Evolutionary conservation across 202 grass and related monocot species (phyloP), one percentile per base, ranked within the genome.

Genomic region (Setaria italica): DNA sequence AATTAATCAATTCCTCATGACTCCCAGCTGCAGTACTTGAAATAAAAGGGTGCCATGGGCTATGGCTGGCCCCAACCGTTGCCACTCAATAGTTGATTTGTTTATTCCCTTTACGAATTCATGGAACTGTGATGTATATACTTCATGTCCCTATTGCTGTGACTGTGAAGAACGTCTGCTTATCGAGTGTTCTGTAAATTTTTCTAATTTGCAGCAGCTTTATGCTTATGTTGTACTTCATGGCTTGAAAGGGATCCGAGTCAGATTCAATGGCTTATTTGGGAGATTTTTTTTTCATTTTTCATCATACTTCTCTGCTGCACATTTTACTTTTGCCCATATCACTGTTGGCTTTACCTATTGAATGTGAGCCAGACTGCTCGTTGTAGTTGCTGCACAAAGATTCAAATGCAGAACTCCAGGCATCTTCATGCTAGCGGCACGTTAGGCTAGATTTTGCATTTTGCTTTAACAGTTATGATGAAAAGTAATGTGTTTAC

Each of bases 201-300:
- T 19, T 41, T 60, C 62, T 17, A 37, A 71, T 21, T 7, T 11
- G 16, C 50, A 20, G 35, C 12, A 57, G 12, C 37, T 70, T 15
- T 62, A 0, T 48, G 32, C 29, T 41, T 68, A 10, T 67, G 4
- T 37, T 25, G 70, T 35, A 57, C n/a, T 34, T 20, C 63, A 12
- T 30, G 32, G 48, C 11, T 73, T 79, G 11, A 84, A 79, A 88
- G 64, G 49, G 49, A 39, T 66, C 21, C 6, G 11, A 34, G 0
- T 50, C 16, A 7, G 71, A 41, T 68, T 67, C 15, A 16, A 16
- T 83, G 4, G n/a, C 25, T 54, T 4, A 5, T 47, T 47, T 78
- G 33, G 21, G 43, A 32, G 19, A 5, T 35, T 47, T 10, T 15
- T 25, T 17, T 11, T 0, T 2, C 0, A 43, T 3, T 53, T 53